phyloP scores from a whole-genome alignment of 2,329 filamentous ascomycete genomes.

The Claviceps purpurea region DNA sequence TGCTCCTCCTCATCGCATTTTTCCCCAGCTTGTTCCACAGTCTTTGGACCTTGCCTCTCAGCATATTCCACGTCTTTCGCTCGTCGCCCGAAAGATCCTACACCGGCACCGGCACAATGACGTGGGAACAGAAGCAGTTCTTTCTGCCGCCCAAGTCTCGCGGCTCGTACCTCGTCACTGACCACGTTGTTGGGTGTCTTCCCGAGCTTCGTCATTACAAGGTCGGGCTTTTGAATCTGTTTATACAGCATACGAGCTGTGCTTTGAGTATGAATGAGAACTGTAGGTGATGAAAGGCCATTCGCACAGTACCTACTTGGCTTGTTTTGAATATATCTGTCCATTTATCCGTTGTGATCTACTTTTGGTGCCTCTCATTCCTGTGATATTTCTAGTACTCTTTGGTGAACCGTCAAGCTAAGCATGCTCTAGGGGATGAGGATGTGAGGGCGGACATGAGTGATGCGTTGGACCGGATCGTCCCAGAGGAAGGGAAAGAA shows the following conservation, averaged over 20 bases:
- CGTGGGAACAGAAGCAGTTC: constrained; percentile 78
- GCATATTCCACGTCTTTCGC: constrained; percentile 22
- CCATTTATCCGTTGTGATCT: too few relatives aligned
- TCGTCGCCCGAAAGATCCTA: constrained; percentile 14
- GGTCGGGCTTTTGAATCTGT: constrained; percentile 74
- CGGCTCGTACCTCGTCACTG: constrained; percentile 82
- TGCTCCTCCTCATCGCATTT: constrained; percentile 35
- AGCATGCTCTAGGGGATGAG: constrained; percentile 37
- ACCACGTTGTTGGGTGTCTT: constrained; percentile 54
- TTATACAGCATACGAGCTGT: constrained; percentile 90
- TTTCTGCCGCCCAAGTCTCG: constrained; percentile 62
- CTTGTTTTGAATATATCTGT: neutral
- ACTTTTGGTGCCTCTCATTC: neutral
- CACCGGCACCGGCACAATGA: constrained; percentile 34
- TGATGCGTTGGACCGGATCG: constrained; percentile 83
- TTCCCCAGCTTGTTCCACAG: constrained; percentile 41
- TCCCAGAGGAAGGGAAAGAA: constrained; percentile 60
- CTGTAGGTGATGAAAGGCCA: constrained; percentile 24
- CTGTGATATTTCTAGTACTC: neutral
- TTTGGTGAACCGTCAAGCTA: neutral
- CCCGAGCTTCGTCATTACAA: constrained; percentile 78
- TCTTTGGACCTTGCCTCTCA: constrained; percentile 35
- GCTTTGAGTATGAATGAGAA: constrained; percentile 91
- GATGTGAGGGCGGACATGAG: constrained; percentile 92
- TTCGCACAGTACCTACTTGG: too few relatives aligned